Evolutionary conservation across 169 alveolate species (phyloP).

Genomic region (Sarcocystis neurona): DNA sequence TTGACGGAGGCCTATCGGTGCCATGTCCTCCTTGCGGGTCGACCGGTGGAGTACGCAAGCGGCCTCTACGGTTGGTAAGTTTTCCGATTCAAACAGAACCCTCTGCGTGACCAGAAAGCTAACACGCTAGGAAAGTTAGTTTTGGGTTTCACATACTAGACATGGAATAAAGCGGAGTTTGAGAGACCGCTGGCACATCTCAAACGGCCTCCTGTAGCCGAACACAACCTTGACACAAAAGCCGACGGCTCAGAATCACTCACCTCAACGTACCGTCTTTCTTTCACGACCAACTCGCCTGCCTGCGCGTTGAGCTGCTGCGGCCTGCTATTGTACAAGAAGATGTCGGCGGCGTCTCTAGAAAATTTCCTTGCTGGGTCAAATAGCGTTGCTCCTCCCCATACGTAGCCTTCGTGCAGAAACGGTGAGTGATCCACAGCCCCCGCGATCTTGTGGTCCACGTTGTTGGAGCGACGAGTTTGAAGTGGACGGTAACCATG

Average conservation of each 20-base stretch:
- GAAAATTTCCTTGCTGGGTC: neutral
- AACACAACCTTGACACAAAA: too few relatives aligned
- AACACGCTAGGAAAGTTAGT: neutral
- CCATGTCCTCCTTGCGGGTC: conserved; percentile 2
- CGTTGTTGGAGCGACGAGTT: too few relatives aligned
- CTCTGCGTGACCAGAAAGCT: neutral
- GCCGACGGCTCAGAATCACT: neutral
- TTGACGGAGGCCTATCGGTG: conserved; percentile 30
- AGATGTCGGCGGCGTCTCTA: conserved; percentile 20
- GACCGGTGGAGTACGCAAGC: neutral
- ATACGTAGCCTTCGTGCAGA: conserved; percentile 21
- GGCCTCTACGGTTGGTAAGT: neutral
- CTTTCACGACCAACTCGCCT: neutral
- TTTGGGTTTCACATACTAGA: neutral
- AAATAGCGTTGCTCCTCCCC: conserved; percentile 25
- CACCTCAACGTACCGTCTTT: conserved; percentile 9
- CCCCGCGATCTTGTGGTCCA: too few relatives aligned
- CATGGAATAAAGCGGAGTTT: neutral
- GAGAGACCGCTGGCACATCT: neutral
- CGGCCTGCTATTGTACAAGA: neutral
- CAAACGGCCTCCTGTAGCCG: neutral
- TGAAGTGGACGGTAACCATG: neutral
- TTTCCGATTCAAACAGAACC: neutral
- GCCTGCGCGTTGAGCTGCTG: conserved; percentile 5
- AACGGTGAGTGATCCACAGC: too few relatives aligned